Evolutionary conservation across 345 rosid species (phyloP).

Genomic region (Microcos paniculata): DNA sequence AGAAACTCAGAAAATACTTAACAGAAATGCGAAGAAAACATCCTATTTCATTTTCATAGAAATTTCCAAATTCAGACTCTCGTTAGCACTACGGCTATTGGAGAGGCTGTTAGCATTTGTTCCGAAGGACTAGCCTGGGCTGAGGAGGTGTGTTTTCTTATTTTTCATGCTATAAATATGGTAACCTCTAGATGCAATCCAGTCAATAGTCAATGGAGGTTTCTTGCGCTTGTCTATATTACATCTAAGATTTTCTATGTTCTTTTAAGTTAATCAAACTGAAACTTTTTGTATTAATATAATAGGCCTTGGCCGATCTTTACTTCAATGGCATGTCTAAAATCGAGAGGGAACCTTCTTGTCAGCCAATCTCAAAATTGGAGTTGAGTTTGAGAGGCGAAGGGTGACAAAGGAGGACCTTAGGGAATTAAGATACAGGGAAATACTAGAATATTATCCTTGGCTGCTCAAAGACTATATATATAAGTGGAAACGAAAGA

Average conservation of each 20-base stretch:
- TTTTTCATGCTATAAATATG: slow-evolving; percentile 9
- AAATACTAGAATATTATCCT: slow-evolving; percentile 94
- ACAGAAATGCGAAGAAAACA: slow-evolving; percentile 78
- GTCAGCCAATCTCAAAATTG: slow-evolving; percentile 81
- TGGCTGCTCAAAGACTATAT: slow-evolving; percentile 89
- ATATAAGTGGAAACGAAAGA: slow-evolving; percentile 80
- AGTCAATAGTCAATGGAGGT: neutral
- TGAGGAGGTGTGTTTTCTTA: slow-evolving; percentile 57
- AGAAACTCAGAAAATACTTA: slow-evolving; percentile 87
- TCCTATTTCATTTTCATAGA: slow-evolving; percentile 65
- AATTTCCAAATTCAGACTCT: slow-evolving; percentile 89
- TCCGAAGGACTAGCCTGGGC: slow-evolving; percentile 96
- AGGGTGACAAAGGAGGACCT: slow-evolving; percentile 87
- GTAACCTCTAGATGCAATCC: neutral
- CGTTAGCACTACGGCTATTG: slow-evolving; percentile 66
- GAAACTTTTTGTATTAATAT: slow-evolving; percentile 10
- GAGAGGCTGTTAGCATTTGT: slow-evolving; percentile 91
- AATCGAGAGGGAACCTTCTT: slow-evolving; percentile 94
- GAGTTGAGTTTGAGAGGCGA: slow-evolving; percentile 96
- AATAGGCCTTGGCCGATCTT: slow-evolving; percentile 89
- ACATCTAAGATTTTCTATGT: neutral
- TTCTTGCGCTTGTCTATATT: neutral
- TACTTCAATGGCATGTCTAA: slow-evolving; percentile 89
- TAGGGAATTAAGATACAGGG: slow-evolving; percentile 78
- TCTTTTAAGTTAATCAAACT: neutral